Percentiles rank a stretch among this genome's conserved stretches.
Evolutionary conservation across 306 rosid genomes (phyloP).

Genomic region (Prosopis cineraria): DNA sequence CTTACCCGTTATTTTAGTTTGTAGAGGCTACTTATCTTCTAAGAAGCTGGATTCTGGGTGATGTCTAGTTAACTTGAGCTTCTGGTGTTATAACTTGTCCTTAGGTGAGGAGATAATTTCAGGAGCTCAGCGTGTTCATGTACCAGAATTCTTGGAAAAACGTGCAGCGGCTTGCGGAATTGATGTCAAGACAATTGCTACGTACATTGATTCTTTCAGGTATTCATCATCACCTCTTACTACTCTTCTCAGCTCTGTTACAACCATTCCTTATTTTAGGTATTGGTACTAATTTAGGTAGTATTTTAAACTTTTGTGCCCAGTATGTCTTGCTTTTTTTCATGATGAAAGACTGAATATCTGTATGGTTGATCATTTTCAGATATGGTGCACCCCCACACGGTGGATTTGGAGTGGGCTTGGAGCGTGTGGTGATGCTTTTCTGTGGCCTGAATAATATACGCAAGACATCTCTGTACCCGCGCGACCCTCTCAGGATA

Average conservation of each 20-base stretch:
- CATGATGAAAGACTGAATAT: not conserved
- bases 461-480: slow-evolving; percentile 63
- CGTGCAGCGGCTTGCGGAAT: slow-evolving; percentile 84
- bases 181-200: slow-evolving; percentile 68
- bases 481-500: slow-evolving; percentile 69
- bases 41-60: not conserved
- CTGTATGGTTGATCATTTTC: slow-evolving; percentile 33
- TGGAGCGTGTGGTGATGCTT: slow-evolving; percentile 91
- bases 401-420: slow-evolving; percentile 95
- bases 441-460: slow-evolving; percentile 71
- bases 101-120: slow-evolving; percentile 97
- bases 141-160: slow-evolving; percentile 67
- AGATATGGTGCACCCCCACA: slow-evolving; percentile 95
- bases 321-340: not conserved
- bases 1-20: not conserved
- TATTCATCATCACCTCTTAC: slow-evolving; percentile 26
- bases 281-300: not conserved
- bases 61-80: slow-evolving; percentile 30
- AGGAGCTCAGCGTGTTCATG: slow-evolving; percentile 92
- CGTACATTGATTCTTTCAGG: slow-evolving; percentile 94
- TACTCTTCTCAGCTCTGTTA: not conserved
- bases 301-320: not conserved
- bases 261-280: slow-evolving; percentile 2
- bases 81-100: slow-evolving; percentile 8
- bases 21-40: not conserved